Conservation (phyloP, 2,329 filamentous ascomycete genomes). For the Ophiocordyceps camponoti-saundersi region DNA sequence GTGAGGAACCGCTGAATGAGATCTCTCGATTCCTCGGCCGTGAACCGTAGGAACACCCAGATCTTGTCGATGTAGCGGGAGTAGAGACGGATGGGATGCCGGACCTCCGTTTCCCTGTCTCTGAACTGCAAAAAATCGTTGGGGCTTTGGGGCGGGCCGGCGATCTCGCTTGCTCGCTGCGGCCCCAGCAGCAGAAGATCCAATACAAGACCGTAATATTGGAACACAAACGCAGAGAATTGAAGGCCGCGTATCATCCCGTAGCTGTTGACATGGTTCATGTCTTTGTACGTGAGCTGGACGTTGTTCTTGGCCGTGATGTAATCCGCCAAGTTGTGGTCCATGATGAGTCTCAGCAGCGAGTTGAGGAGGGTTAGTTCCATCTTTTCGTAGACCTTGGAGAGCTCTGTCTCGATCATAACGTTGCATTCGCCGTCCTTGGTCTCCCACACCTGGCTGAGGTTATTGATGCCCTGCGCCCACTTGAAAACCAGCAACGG, state of each 20-base stretch:
- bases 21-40: slow-evolving; percentile 83
- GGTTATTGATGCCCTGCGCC: slow-evolving; percentile 98
- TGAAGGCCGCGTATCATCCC: slow-evolving; percentile 96
- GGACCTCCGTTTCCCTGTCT: slow-evolving; percentile 78
- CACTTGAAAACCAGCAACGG: slow-evolving; percentile 93
- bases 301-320: slow-evolving; percentile 99
- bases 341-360: slow-evolving; percentile 88
- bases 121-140: slow-evolving; percentile 98
- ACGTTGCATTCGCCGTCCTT: slow-evolving; percentile 94
- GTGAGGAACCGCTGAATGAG: slow-evolving; percentile 95
- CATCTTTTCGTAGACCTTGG: slow-evolving; percentile 99
- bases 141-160: slow-evolving; percentile 78
- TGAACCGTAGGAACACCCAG: slow-evolving; percentile 93
- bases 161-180: slow-evolving; percentile 94
- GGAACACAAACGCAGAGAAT: slow-evolving; percentile 97
- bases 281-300: slow-evolving; percentile 97
- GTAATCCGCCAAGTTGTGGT: slow-evolving; percentile 97
- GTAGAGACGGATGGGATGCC: slow-evolving; percentile 93
- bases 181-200: slow-evolving; percentile 83
- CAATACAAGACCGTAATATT: slow-evolving; percentile 92
- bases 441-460: slow-evolving; percentile 88
- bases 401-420: slow-evolving; percentile 93
- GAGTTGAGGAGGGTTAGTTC: slow-evolving; percentile 92
- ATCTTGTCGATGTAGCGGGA: slow-evolving; percentile 96
- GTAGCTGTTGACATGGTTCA: slow-evolving; percentile 99